These are phyloP conservation scores for Teratosphaeriaceae sp. DNA, from an alignment of 2,329 filamentous ascomycete genomes.

Conservation along the genomic window DNA sequence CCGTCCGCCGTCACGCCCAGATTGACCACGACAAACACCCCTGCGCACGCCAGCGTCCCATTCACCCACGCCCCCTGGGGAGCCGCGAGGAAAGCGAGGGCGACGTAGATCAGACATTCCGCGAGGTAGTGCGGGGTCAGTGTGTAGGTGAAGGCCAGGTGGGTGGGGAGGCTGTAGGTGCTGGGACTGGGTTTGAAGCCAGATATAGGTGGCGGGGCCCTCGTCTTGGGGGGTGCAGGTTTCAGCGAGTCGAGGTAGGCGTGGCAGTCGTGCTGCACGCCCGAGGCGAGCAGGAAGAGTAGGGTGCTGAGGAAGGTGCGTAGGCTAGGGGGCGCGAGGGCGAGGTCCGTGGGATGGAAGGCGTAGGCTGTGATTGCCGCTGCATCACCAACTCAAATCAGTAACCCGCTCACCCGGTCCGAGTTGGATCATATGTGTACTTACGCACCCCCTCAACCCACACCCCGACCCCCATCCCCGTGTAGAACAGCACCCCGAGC, in stretches of 20 bases:
- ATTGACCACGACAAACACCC: slow-evolving; percentile 70
- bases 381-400: slow-evolving; percentile 10
- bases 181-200: too few species aligned
- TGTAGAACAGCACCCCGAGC: slow-evolving; percentile 72
- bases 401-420: too few species aligned
- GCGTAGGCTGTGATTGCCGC: slow-evolving; percentile 29
- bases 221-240: slow-evolving; percentile 2
- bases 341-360: slow-evolving; percentile 31
- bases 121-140: slow-evolving; percentile 88
- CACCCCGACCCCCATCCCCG: slow-evolving; percentile 63
- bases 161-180: slow-evolving; percentile 76
- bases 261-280: slow-evolving; percentile 61
- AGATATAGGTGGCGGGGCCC: neutral
- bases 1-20: slow-evolving; percentile 73
- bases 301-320: slow-evolving; percentile 52
- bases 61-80: slow-evolving; percentile 61
- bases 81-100: slow-evolving; percentile 67
- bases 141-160: slow-evolving; percentile 63
- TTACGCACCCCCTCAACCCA: slow-evolving; percentile 79
- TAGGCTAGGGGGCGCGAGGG: slow-evolving; percentile 36
- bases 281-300: slow-evolving; percentile 63
- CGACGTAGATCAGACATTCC: slow-evolving; percentile 77
- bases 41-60: slow-evolving; percentile 61
- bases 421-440: slow-evolving; percentile 25
- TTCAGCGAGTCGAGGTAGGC: slow-evolving; percentile 39